Conservation (phyloP, 1,284 basidiomycete genomes). For the Cerioporus squamosus region DNA sequence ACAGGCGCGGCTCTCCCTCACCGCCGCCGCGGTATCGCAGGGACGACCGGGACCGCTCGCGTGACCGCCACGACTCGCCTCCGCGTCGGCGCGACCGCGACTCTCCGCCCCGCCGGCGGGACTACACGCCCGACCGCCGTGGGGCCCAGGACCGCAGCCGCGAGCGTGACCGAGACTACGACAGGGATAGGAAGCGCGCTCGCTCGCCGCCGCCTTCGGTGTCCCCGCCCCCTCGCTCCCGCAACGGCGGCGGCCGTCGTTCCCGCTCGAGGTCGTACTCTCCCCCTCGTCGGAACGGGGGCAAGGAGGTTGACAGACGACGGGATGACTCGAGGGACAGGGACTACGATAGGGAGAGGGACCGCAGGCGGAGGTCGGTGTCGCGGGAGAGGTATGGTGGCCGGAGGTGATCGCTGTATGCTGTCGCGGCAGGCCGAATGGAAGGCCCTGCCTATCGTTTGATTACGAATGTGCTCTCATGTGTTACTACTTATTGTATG, state of each 20-base stretch:
- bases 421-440: neutral
- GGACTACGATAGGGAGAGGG: slow-evolving; percentile 18
- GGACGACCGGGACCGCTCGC: slow-evolving; percentile 25
- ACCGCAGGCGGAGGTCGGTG: slow-evolving; percentile 24
- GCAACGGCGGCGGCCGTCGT: slow-evolving; percentile 27
- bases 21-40: slow-evolving; percentile 34
- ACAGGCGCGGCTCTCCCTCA: slow-evolving; percentile 18
- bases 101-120: slow-evolving; percentile 18
- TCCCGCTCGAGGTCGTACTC: slow-evolving; percentile 29
- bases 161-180: slow-evolving; percentile 23
- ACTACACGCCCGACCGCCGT: slow-evolving; percentile 37
- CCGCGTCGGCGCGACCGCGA: slow-evolving; percentile 23
- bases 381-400: slow-evolving; percentile 27
- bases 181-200: slow-evolving; percentile 23
- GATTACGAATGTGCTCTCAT: neutral
- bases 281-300: slow-evolving; percentile 15
- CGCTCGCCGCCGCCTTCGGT: slow-evolving; percentile 32
- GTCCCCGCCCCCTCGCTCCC: slow-evolving; percentile 34
- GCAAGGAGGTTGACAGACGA: slow-evolving; percentile 21
- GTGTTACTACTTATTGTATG: no score
- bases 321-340: slow-evolving; percentile 26
- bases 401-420: slow-evolving; percentile 3
- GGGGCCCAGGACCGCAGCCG: no score
- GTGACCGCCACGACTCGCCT: slow-evolving; percentile 29
- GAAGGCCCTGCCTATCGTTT: neutral